These are phyloP conservation scores for Corinectria fuckeliana DNA, from an alignment of 2,329 filamentous ascomycete species.

Conservation along the genomic window DNA sequence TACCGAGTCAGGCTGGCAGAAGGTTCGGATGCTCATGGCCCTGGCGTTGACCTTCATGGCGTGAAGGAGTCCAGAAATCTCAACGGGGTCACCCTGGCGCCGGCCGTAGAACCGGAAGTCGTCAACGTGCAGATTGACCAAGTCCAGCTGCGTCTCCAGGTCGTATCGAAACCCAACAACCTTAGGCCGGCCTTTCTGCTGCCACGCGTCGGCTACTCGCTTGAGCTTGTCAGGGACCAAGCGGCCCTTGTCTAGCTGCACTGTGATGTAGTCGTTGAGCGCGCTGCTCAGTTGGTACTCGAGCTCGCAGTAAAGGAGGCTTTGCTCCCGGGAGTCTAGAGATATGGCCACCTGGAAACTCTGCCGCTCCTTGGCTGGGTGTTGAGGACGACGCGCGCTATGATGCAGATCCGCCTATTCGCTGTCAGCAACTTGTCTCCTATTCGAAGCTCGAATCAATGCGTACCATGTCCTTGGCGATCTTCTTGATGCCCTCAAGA, in stretches of 20 bases:
- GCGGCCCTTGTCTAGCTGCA: constrained; percentile 62
- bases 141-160: constrained; percentile 65
- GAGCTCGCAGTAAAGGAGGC: constrained; percentile 64
- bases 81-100: constrained; percentile 49
- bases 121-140: constrained; percentile 56
- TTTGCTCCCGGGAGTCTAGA: constrained; percentile 62
- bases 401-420: constrained; percentile 47
- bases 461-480: constrained; percentile 61
- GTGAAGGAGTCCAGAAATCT: constrained; percentile 56
- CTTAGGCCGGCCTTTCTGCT: constrained; percentile 58
- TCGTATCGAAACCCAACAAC: constrained; percentile 66
- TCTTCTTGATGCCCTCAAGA: constrained; percentile 56
- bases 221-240: constrained; percentile 59
- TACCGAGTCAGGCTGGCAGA: constrained; percentile 64
- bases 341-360: constrained; percentile 53
- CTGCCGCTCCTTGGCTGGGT: constrained; percentile 38
- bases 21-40: constrained; percentile 60
- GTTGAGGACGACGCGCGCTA: constrained; percentile 42
- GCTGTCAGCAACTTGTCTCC: constrained; percentile 21
- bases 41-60: constrained; percentile 61
- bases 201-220: constrained; percentile 59
- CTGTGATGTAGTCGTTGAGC: constrained; percentile 58
- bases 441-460: background rate
- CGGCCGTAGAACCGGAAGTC: constrained; percentile 63
- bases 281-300: constrained; percentile 60